Evolutionary conservation across 2,329 filamentous ascomycete genomes (phyloP).

Genomic region (Alternaria conjuncta): DNA sequence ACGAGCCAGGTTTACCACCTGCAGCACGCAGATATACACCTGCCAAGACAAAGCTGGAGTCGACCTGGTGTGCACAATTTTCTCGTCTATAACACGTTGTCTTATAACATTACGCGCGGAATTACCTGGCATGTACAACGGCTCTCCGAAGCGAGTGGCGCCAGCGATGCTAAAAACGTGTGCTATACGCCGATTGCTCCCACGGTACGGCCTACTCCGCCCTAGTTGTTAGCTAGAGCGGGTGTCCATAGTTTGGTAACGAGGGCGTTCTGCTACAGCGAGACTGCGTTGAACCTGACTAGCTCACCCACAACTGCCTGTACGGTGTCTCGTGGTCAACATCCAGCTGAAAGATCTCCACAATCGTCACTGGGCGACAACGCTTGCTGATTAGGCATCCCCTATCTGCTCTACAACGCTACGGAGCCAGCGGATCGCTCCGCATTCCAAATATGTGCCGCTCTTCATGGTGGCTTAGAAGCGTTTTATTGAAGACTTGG

Average conservation of each 20-base stretch:
- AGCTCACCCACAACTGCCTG: slow-evolving; percentile 10
- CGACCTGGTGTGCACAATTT: slow-evolving; percentile 23
- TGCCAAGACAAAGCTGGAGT: slow-evolving; percentile 27
- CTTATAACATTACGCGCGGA: slow-evolving; percentile 33
- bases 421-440: slow-evolving; percentile 39
- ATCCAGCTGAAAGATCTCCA: slow-evolving; percentile 26
- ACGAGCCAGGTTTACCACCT: slow-evolving; percentile 28
- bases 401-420: slow-evolving; percentile 5
- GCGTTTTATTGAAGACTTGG: slow-evolving; percentile 28
- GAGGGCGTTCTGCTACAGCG: slow-evolving; percentile 16
- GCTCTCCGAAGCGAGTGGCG: slow-evolving; percentile 30
- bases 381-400: neutral
- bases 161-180: slow-evolving; percentile 19
- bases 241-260: slow-evolving; percentile 20
- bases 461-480: slow-evolving; percentile 29
- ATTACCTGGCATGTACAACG: slow-evolving; percentile 25
- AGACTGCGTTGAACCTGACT: slow-evolving; percentile 2
- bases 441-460: slow-evolving; percentile 34
- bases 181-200: slow-evolving; percentile 25
- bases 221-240: slow-evolving; percentile 17
- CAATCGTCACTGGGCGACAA: slow-evolving; percentile 24
- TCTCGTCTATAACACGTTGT: slow-evolving; percentile 34
- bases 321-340: slow-evolving; percentile 9
- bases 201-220: slow-evolving; percentile 32
- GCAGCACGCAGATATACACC: slow-evolving; percentile 27